These are phyloP conservation scores for Physaria fendleri DNA, from an alignment of 345 rosid genomes.

Conservation along the genomic window DNA sequence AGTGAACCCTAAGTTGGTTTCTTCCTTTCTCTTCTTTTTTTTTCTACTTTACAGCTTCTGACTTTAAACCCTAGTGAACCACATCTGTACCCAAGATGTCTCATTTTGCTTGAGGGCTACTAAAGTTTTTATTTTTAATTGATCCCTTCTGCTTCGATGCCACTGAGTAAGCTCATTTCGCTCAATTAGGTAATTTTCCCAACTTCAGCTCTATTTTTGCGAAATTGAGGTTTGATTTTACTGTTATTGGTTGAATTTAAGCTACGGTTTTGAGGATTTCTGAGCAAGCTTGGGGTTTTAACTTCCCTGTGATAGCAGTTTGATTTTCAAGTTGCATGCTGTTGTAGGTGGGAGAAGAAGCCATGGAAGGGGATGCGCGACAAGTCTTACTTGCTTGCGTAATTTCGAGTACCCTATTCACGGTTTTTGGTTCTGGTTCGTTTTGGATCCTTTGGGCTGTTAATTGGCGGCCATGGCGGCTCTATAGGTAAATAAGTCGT, in stretches of 20 bases:
- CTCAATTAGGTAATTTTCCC: slow-evolving; percentile 40
- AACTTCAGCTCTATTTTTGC: slow-evolving; percentile 17
- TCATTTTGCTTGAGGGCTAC: slow-evolving; percentile 23
- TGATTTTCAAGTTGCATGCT: slow-evolving; percentile 25
- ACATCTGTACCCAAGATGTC: slow-evolving; percentile 29
- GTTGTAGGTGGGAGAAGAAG: slow-evolving; percentile 46
- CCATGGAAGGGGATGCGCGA: slow-evolving; percentile 80
- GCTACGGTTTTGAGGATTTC: background rate
- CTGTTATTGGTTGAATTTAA: slow-evolving; percentile 3
- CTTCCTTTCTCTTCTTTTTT: slow-evolving; percentile 18
- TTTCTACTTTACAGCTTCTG: slow-evolving; percentile 24
- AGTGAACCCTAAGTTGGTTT: slow-evolving; percentile 31
- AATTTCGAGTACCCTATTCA: slow-evolving; percentile 79
- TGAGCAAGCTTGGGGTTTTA: slow-evolving; percentile 1
- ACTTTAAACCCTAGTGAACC: slow-evolving; percentile 27
- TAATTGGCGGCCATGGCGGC: slow-evolving; percentile 99
- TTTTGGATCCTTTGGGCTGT: slow-evolving; percentile 87
- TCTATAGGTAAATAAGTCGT: slow-evolving; percentile 64
- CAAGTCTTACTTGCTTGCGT: slow-evolving; percentile 61
- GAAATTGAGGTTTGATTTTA: background rate
- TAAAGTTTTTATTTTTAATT: background rate
- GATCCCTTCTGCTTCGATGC: slow-evolving; percentile 40
- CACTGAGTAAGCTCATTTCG: slow-evolving; percentile 39
- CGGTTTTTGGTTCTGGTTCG: slow-evolving; percentile 68
- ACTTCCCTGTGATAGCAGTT: background rate